phyloP scores from a whole-genome alignment of 148 eudicot species.

The Diospyros kaki region DNA sequence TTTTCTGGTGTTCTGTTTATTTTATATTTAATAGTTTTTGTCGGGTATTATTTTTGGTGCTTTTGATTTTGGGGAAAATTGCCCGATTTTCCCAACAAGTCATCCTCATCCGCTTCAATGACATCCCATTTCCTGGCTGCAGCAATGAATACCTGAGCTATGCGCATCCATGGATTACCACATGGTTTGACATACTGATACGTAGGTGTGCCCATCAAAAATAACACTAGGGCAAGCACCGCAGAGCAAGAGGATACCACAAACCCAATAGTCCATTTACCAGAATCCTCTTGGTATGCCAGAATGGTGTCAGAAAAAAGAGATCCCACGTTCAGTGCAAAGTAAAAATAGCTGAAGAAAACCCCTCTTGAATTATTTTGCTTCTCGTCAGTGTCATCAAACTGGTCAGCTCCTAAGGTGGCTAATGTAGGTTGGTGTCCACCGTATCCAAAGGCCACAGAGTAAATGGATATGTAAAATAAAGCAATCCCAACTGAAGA shows the following conservation, averaged over 20 bases:
- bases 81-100: no score
- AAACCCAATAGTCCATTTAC: slow-evolving; percentile 69
- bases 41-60: no score
- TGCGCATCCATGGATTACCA: slow-evolving; percentile 71
- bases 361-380: slow-evolving; percentile 21
- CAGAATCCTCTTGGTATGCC: slow-evolving; percentile 63
- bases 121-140: slow-evolving; percentile 40
- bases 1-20: no score
- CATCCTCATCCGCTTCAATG: slow-evolving; percentile 11
- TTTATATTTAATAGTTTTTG: no score
- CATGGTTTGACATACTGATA: slow-evolving; percentile 51
- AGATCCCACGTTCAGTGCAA: slow-evolving; percentile 72
- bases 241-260: slow-evolving; percentile 46
- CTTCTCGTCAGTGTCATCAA: no score
- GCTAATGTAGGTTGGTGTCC: no score
- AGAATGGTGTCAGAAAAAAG: slow-evolving; percentile 67
- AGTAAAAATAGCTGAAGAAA: slow-evolving; percentile 66
- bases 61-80: no score
- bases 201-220: slow-evolving; percentile 30
- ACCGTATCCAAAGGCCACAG: no score
- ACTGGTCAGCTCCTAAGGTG: no score
- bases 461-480: no score
- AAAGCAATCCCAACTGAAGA: slow-evolving; percentile 19
- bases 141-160: slow-evolving; percentile 67
- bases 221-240: slow-evolving; percentile 32